Evolutionary conservation across 2,329 filamentous ascomycete species (phyloP), one percentile per base, ranked within the genome.

Genomic region (Sclerotinia sclerotiorum): DNA sequence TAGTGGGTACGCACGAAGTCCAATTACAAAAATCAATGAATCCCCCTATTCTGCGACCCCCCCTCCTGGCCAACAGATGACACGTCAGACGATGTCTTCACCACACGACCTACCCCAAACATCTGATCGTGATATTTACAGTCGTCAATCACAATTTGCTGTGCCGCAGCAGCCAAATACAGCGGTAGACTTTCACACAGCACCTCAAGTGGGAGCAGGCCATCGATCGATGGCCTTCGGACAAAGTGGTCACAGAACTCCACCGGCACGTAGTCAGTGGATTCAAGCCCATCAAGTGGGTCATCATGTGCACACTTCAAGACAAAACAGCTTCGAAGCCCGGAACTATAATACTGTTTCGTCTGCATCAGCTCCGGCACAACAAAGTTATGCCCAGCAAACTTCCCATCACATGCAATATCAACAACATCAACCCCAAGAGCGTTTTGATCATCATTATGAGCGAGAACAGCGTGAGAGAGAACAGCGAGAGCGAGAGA

Each of bases 41-140:
- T 77, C 77, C 4, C 73, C 76, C 52, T 78, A 78, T 67, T 76
- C 77, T 51, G 74, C 73, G 61, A 75, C 73, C n/a, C 71, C 75
- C 29, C 72, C 75, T 49, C 69, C 74, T 24, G 27, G 68, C 5
- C 51, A 65, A 46, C 70, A 71, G 62, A 57, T 70, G n/a, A 21
- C 52, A 48, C 71, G 76, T 27, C 74, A 73, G 61, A 68, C 72
- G 49, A 70, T 69, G 29, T 71, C 71, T n/a, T 76, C 77, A 4
- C 77, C 76, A 39, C 69, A 74, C 51, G 74, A 77, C 32, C 46
- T 73, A 1, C 56, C 74, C 29, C 68, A 67, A 62, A 60, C 71
- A 19, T 69, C 71, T n/a, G 76, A 78, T 15, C 75, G 74, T n/a
- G 77, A 78, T 46, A 77, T 76, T 49, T 78, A 78, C 65, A 61